A percentile compares a stretch with the other conserved stretches of the same genome.
phyloP scores from a whole-genome alignment of 305 asterid genomes.

The Solanum hybrid region DNA sequence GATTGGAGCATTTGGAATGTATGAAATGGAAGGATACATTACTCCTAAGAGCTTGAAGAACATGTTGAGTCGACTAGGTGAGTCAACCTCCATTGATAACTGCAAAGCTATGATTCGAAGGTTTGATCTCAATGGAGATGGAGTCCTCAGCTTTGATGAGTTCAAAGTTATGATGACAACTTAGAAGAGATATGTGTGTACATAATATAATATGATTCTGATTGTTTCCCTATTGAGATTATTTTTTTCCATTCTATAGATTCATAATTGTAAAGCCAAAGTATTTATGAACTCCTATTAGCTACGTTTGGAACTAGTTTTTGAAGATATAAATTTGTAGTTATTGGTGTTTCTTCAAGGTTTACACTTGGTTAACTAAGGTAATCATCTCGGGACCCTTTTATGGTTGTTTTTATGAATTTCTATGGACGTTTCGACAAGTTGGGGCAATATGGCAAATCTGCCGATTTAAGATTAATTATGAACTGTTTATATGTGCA shows the following conservation, averaged over 20 bases:
- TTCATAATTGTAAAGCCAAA: background rate
- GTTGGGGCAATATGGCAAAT: too few relatives aligned
- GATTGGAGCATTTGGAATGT: constrained; percentile 45
- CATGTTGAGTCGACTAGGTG: constrained; percentile 45
- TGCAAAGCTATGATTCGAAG: constrained; percentile 12
- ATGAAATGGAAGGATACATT: constrained; percentile 48
- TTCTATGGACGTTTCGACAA: too few relatives aligned
- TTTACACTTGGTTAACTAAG: too few relatives aligned
- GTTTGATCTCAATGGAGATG: background rate
- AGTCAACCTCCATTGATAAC: constrained; percentile 25
- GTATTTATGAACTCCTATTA: background rate
- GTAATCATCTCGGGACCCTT: too few relatives aligned
- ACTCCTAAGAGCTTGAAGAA: constrained; percentile 44
- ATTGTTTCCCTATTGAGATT: background rate
- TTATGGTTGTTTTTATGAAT: too few relatives aligned
- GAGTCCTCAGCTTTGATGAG: constrained; percentile 34
- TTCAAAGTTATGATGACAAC: constrained; percentile 35
- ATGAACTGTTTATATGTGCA: too few relatives aligned
- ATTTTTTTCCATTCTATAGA: background rate
- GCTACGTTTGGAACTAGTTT: too few relatives aligned
- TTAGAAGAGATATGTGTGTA: background rate
- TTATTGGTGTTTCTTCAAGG: too few relatives aligned
- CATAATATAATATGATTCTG: background rate
- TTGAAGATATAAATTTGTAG: too few relatives aligned
- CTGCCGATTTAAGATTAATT: too few relatives aligned